phyloP scores from a whole-genome alignment of 257 asterid genomes.

The Capsicum baccatum region DNA sequence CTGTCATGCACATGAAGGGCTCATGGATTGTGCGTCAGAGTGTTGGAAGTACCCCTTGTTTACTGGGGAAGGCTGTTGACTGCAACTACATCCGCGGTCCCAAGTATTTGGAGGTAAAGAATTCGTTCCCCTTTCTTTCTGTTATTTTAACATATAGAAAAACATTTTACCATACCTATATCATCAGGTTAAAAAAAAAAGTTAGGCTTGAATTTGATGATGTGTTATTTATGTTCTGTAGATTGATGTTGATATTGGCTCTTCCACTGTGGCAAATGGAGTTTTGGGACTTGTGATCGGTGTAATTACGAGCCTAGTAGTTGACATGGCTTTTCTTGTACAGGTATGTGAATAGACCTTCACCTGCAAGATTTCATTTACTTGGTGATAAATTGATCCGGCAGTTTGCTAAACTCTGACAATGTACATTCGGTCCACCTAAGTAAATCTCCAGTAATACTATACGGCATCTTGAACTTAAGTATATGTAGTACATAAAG shows the following conservation, averaged over 20 bases:
- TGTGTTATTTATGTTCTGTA: constrained; percentile 41
- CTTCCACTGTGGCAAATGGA: constrained; percentile 97
- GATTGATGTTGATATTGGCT: constrained; percentile 97
- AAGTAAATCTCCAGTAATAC: neutral
- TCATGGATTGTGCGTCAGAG: constrained; percentile 99
- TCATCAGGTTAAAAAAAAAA: neutral
- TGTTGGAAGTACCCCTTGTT: constrained; percentile 98
- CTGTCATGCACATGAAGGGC: constrained; percentile 55
- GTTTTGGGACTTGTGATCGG: constrained; percentile 98
- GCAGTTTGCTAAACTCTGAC: neutral
- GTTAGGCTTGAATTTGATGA: neutral
- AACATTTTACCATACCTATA: neutral
- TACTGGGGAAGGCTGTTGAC: constrained; percentile 96
- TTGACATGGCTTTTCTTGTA: constrained; percentile 98
- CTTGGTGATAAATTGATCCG: neutral
- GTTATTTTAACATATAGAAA: neutral
- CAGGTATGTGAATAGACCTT: constrained; percentile 61
- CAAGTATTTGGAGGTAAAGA: constrained; percentile 80
- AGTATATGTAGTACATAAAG: neutral
- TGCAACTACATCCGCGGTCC: constrained; percentile 92
- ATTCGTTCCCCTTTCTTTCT: constrained; percentile 19
- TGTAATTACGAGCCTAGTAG: constrained; percentile 84
- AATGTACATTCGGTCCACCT: neutral
- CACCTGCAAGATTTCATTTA: constrained; percentile 17
- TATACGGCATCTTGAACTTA: neutral